Evolutionary conservation across 805 yeast genomes (phyloP), one percentile per base, ranked within the genome.

Genomic region (Zygosaccharomyces bailii): DNA sequence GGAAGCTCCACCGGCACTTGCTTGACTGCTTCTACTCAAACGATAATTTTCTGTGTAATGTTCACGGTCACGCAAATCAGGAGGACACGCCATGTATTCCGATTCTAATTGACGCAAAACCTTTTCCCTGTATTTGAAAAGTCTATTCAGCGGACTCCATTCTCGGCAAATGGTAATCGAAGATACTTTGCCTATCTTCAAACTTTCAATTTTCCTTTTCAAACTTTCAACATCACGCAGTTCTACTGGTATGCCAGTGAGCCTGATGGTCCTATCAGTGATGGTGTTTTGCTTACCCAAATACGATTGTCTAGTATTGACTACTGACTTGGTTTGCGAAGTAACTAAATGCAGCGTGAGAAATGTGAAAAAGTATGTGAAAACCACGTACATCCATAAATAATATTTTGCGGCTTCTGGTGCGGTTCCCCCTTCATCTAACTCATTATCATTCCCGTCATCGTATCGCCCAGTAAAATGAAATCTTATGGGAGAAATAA

Each of bases 161-260:
- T 91, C 93, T 48, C 88, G 72, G 53, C 96, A 93, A 2, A 93
- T 79, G 2, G 84, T 82, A 6, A 90, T 75, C 1, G 84, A 75
- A 19, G 82, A 76, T 1, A 91, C 95, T 45, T 78, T 81, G 1
- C 96, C 96, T 27, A 90, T 82, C 21, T 84, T 82, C 29, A 91
- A 69, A 7, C 76, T 74, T 55, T 88, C 93, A 19, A 91, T 81
- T 57, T 87, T 93, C 29, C 79, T 74, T 45, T 78, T 81, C 53
- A 91, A 66, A 10, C 78, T 79, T n/a, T 73, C 73, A 53, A 81
- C 89, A 45, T 79, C 82, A 41, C 97, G 73, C 33, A 90, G 67
- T 36, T 82, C 80, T 0, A 86, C 82, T 0, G 98, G 97, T 4
- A 91, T 87, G 0, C 98, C 98, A 29, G 91, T 80, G 10, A 91